Conservation (phyloP, 169 alveolate genomes). For the Miamiensis avidus region DNA sequence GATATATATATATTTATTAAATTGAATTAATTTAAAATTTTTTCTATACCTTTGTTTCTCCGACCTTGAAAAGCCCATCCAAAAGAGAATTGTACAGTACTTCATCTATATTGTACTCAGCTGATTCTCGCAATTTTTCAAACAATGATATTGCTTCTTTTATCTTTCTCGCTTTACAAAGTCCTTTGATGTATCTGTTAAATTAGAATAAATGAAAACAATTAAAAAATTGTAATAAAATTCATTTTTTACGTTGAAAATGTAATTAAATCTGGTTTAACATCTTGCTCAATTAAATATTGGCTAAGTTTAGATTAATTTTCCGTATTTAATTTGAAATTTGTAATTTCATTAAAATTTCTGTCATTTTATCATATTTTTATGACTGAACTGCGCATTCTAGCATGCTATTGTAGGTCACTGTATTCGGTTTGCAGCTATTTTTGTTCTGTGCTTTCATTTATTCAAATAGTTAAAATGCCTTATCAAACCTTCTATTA, state of each 20-base stretch:
- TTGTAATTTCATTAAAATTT: constrained; percentile 35
- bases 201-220: no score
- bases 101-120: constrained; percentile 50
- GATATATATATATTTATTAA: no score
- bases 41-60: constrained; percentile 32
- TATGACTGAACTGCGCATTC: constrained; percentile 56
- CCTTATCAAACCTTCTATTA: constrained; percentile 51
- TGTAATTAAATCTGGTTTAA: constrained; percentile 53
- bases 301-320: no score
- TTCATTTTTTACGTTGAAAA: not conserved
- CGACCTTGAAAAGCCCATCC: constrained; percentile 56
- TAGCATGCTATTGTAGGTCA: constrained; percentile 62
- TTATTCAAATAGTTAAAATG: constrained; percentile 38
- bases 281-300: constrained; percentile 19
- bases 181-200: constrained; percentile 54
- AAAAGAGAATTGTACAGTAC: constrained; percentile 51
- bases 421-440: constrained; percentile 40
- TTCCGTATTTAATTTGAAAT: not conserved
- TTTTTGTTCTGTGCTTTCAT: constrained; percentile 52
- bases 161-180: constrained; percentile 38
- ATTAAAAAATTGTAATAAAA: no score
- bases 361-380: constrained; percentile 30
- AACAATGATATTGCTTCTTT: constrained; percentile 39
- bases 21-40: not conserved
- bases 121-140: constrained; percentile 39